Conservation (phyloP, 2,329 filamentous ascomycete genomes). For the Trichoderma atrobrunneum region DNA sequence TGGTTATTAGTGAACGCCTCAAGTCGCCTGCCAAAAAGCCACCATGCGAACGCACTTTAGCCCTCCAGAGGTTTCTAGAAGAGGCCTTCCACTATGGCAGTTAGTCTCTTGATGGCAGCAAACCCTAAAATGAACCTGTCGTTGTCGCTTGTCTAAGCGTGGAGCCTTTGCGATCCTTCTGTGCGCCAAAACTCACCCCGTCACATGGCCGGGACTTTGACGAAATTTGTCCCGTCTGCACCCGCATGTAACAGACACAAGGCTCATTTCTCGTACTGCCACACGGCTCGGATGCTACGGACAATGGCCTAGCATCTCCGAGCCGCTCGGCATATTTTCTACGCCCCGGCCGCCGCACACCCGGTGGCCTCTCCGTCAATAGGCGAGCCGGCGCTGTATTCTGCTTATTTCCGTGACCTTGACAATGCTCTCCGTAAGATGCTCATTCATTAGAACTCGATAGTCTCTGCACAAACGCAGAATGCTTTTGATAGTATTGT, state of each 20-base stretch:
- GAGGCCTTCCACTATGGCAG: background rate
- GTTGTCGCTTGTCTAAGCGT: background rate
- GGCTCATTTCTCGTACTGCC: background rate
- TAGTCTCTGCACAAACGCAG: background rate
- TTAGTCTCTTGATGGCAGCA: background rate
- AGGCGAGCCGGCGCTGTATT: background rate
- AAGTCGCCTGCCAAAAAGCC: background rate
- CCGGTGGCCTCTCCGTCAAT: background rate
- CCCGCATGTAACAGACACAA: background rate
- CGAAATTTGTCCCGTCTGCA: constrained; percentile 1
- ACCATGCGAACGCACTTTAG: background rate
- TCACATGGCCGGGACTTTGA: background rate
- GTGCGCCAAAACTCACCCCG: background rate
- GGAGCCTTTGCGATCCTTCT: background rate
- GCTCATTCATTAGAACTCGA: background rate
- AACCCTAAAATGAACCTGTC: background rate
- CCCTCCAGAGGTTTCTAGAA: background rate
- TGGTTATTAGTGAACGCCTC: background rate
- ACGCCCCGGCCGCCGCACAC: background rate
- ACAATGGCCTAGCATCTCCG: constrained; percentile 4
- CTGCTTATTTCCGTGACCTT: background rate
- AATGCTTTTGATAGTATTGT: background rate
- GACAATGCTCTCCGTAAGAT: background rate
- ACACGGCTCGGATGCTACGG: constrained; percentile 9
- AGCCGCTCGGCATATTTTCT: constrained; percentile 6